Conservation (phyloP, 1,284 basidiomycete genomes). For the Trichosporon coremiiforme region DNA sequence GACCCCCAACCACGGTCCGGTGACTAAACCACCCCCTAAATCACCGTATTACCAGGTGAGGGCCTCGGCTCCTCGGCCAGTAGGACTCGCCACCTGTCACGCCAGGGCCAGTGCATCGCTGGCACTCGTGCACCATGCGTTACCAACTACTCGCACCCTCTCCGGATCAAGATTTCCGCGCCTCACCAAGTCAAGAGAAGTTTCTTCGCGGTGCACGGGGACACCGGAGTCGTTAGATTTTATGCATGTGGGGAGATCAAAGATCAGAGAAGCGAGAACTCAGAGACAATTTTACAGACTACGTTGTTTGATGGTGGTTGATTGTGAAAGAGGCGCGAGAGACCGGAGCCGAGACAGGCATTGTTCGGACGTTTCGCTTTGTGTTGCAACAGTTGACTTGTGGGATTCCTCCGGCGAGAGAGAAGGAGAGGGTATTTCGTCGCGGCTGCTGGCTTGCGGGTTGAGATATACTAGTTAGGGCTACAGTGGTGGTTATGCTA, state of each 20-base stretch:
- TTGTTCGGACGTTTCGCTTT: background rate
- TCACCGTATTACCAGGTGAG: background rate
- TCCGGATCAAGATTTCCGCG: slow-evolving; percentile 11
- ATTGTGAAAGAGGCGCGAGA: background rate
- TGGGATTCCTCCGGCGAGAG: background rate
- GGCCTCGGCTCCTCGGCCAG: background rate
- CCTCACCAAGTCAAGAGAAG: background rate
- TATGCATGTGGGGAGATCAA: background rate
- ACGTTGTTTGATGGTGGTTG: background rate
- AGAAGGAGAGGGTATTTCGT: slow-evolving; percentile 3
- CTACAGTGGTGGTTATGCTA: slow-evolving; percentile 19
- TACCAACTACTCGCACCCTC: background rate
- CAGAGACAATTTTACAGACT: slow-evolving; percentile 13
- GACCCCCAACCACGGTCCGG: background rate
- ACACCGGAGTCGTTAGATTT: background rate
- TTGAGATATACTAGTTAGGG: slow-evolving; percentile 8
- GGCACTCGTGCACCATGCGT: background rate
- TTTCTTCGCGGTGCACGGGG: too few relatives aligned
- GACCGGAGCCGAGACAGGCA: background rate
- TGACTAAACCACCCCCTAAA: background rate
- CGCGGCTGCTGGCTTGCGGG: background rate
- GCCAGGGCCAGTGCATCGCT: slow-evolving; percentile 12
- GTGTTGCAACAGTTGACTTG: background rate
- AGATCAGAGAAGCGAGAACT: background rate
- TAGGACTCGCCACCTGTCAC: slow-evolving; percentile 3